Evolutionary conservation across 352 stramenopile species (phyloP), one percentile per base, ranked within the genome.

Genomic region (Halophytophthora polymorphica): DNA sequence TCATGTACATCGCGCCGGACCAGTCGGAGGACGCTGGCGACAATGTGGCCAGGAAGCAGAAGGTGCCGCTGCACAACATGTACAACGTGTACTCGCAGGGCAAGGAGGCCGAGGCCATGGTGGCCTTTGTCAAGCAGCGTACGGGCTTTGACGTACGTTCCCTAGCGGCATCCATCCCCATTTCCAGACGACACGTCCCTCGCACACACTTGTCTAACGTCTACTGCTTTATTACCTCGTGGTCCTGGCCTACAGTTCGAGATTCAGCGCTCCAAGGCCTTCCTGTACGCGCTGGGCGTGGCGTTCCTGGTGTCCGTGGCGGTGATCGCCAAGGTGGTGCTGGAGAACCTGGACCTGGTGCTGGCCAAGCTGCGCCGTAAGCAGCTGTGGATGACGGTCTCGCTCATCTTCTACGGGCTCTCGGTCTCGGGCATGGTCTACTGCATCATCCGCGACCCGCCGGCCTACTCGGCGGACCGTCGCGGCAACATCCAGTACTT

Each of bases 341-440:
- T 88, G 25, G 53, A 58, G 41, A 74, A 94, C 66, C 47, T 93
- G 14, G 78, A 93, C 66, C 64, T 73, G 49, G 69, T 94, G 19
- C 44, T 94, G 45, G 51, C 63, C 35, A 88, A 88, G 45, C 59
- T 93, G 22, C 82, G 82, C 43, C 76, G 78, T 61, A 90, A 90
- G 53, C 78, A 83, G 49, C 71, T 94, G 18, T 94, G 84, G 84
- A 91, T 94, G 77, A 88, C 77, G 1, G 83, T 94, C 31, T 94
- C 83, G 36, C 61, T 94, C 55, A 70, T 94, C 22, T 94, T 94
- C 56, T 94, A 93, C 52, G 82, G 84, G 0, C 78, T 94, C 10
- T 94, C 84, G 13, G 83, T 94, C 14, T 94, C 84, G 5, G 84
- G 84, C 15, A 94, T 94, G 84, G 84, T 94, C 6, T 94, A 89